These are phyloP conservation scores for Aquilaria malaccensis DNA, from an alignment of 345 rosid genomes.

Conservation along the genomic window DNA sequence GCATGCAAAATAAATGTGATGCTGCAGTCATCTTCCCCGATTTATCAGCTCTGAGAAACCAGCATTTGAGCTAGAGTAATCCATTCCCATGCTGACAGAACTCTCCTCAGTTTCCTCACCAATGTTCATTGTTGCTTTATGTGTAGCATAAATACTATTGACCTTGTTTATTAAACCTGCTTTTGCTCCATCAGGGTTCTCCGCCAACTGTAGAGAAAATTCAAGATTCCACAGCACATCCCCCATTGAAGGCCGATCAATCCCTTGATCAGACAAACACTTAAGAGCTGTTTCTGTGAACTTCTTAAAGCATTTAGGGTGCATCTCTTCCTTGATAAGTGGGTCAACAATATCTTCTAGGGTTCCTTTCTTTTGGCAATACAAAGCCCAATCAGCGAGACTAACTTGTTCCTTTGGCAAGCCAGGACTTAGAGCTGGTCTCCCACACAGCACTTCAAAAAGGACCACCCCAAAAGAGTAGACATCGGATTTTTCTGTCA, in stretches of 20 bases:
- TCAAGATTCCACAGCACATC: conserved; percentile 83
- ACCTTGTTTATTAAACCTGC: conserved; percentile 6
- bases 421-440: conserved; percentile 37
- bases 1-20: too few relatives aligned
- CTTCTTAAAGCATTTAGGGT: conserved; percentile 48
- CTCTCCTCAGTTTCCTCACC: conserved; percentile 21
- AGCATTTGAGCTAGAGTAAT: neutral
- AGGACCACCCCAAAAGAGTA: conserved; percentile 74
- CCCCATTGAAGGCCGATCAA: conserved; percentile 74
- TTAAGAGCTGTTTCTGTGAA: conserved; percentile 67
- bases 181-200: conserved; percentile 26
- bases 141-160: conserved; percentile 9
- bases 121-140: conserved; percentile 4
- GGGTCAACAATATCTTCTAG: conserved; percentile 43
- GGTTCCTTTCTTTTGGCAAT: conserved; percentile 31
- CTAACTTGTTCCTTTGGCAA: conserved; percentile 52
- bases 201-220: conserved; percentile 53
- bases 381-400: conserved; percentile 51
- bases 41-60: conserved; percentile 33
- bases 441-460: conserved; percentile 46
- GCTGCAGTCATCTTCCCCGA: conserved; percentile 29
- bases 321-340: conserved; percentile 38
- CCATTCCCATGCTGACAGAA: conserved; percentile 6
- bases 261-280: conserved; percentile 54
- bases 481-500: conserved; percentile 65